Conservation (phyloP, 169 alveolate species). For the Eimeria mitis region DNA sequence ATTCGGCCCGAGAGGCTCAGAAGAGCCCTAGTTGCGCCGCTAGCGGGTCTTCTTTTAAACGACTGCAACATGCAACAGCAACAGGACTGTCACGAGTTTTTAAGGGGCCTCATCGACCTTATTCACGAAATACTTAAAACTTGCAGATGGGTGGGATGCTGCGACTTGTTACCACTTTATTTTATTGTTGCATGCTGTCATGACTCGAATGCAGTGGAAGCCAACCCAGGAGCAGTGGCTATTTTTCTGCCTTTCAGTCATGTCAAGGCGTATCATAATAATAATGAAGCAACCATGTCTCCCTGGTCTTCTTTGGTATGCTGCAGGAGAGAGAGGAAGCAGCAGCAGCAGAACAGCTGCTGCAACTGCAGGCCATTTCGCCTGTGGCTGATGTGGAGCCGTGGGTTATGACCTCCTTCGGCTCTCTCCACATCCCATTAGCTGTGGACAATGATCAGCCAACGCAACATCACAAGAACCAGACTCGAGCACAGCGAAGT, state of each 20-base stretch:
- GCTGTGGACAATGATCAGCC: neutral
- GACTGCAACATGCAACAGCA: slow-evolving; percentile 70
- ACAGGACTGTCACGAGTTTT: slow-evolving; percentile 67
- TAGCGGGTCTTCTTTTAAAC: slow-evolving; percentile 52
- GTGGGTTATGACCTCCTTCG: neutral
- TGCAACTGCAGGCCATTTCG: slow-evolving; percentile 45
- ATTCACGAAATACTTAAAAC: slow-evolving; percentile 46
- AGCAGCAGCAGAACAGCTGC: slow-evolving; percentile 64
- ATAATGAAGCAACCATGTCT: neutral
- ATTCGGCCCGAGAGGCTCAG: slow-evolving; percentile 64
- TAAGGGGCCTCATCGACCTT: slow-evolving; percentile 50
- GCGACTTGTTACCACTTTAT: neutral
- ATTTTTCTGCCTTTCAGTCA: neutral
- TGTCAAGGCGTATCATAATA: neutral
- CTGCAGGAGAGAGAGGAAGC: slow-evolving; percentile 65
- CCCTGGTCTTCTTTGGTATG: neutral
- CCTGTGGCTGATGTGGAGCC: slow-evolving; percentile 13
- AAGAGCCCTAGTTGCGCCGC: slow-evolving; percentile 67
- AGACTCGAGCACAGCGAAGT: neutral
- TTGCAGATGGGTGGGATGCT: slow-evolving; percentile 56
- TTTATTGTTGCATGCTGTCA: neutral
- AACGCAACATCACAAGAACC: neutral
- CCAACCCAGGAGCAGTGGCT: neutral
- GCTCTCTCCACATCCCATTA: slow-evolving; percentile 7
- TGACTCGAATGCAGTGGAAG: neutral